These are phyloP conservation scores for Exobasidium cylindrosporum DNA, from an alignment of 1,284 basidiomycete species.

Conservation along the genomic window DNA sequence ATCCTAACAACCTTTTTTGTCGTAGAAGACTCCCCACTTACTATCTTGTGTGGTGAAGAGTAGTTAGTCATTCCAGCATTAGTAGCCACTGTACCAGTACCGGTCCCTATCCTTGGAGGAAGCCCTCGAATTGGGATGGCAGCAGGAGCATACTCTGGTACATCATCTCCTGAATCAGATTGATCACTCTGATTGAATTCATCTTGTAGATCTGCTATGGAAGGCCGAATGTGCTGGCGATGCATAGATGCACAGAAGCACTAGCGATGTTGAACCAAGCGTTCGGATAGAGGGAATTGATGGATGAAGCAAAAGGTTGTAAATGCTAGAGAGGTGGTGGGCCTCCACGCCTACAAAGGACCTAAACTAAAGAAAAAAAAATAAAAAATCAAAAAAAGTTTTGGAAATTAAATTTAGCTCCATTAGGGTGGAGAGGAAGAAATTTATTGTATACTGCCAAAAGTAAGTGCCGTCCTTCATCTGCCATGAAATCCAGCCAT, in stretches of 20 bases:
- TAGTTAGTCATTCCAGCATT: background rate
- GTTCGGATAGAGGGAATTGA: no score
- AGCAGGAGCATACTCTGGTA: background rate
- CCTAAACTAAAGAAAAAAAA: no score
- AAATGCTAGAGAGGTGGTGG: no score
- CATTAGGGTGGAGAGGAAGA: no score
- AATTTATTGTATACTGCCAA: no score
- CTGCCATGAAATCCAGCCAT: background rate
- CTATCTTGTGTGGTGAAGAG: background rate
- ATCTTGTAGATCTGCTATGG: background rate
- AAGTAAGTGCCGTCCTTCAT: background rate
- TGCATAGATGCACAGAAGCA: no score
- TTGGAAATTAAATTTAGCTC: no score
- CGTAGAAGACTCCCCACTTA: background rate
- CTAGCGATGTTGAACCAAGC: no score
- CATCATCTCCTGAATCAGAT: background rate
- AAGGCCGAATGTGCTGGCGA: background rate
- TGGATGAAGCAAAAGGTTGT: no score
- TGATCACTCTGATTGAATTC: background rate
- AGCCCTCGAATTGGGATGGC: background rate
- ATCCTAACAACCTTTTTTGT: background rate
- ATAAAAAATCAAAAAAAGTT: no score
- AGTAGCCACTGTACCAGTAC: background rate
- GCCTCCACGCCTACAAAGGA: no score
- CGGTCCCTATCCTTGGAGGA: background rate